These are phyloP conservation scores for Aspergillus homomorphus DNA, from an alignment of 495 filamentous ascomycete species.

Conservation along the genomic window DNA sequence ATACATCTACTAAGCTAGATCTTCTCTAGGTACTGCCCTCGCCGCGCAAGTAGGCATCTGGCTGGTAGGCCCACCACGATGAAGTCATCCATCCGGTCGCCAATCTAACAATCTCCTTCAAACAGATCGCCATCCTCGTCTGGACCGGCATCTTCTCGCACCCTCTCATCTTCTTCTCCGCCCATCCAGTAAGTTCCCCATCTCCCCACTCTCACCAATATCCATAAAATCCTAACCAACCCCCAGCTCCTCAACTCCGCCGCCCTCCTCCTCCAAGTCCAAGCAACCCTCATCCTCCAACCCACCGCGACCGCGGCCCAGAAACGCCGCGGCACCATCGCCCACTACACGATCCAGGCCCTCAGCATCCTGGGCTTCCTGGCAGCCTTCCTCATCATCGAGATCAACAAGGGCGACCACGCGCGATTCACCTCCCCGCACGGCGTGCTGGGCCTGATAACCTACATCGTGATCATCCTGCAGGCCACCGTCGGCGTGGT, in stretches of 20 bases:
- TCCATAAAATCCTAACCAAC: conserved; percentile 1
- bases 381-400: conserved; percentile 71
- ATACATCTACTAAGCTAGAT: background rate
- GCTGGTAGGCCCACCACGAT: conserved; percentile 47
- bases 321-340: conserved; percentile 67
- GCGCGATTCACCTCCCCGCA: conserved; percentile 76
- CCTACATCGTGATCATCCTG: conserved; percentile 64
- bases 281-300: conserved; percentile 82
- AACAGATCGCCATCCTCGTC: conserved; percentile 65
- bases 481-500: conserved; percentile 78
- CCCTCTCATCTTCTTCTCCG: conserved; percentile 69
- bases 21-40: conserved; percentile 58
- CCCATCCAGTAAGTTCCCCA: conserved; percentile 67
- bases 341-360: conserved; percentile 65
- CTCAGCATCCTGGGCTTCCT: conserved; percentile 59
- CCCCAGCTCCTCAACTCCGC: conserved; percentile 68
- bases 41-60: conserved; percentile 66
- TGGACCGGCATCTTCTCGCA: conserved; percentile 71
- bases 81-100: conserved; percentile 8
- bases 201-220: background rate
- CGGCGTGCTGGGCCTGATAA: conserved; percentile 72
- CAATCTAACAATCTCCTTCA: background rate
- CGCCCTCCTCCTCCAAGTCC: conserved; percentile 67
- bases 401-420: conserved; percentile 71
- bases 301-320: conserved; percentile 74